A percentile compares a stretch with the other conserved stretches of the same genome.
Conservation (phyloP, 2,329 filamentous ascomycete species). For the Alternaria dauci region DNA sequence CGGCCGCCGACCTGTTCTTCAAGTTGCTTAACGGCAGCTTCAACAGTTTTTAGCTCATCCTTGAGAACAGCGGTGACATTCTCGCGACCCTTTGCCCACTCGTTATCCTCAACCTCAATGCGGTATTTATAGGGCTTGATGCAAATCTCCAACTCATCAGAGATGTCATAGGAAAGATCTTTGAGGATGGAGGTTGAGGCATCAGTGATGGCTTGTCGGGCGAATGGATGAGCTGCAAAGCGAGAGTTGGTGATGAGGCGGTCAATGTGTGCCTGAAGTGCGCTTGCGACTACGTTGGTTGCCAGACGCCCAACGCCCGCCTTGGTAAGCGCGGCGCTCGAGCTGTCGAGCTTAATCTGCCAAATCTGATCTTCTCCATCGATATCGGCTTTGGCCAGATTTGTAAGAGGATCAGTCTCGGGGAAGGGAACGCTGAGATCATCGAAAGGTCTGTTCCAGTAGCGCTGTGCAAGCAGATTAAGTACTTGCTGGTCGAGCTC, state of each 20-base stretch:
- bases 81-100: conserved; percentile 86
- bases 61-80: conserved; percentile 84
- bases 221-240: conserved; percentile 90
- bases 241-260: conserved; percentile 79
- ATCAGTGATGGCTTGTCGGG: conserved; percentile 89
- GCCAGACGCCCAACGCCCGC: conserved; percentile 91
- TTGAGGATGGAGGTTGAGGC: conserved; percentile 89
- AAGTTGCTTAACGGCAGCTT: conserved; percentile 76
- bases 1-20: conserved; percentile 82
- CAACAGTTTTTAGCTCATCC: conserved; percentile 84
- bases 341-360: conserved; percentile 93
- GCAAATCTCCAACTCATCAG: conserved; percentile 97
- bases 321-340: conserved; percentile 88
- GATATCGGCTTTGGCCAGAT: conserved; percentile 84
- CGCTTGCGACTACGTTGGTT: conserved; percentile 86
- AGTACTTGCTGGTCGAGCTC: conserved; percentile 95
- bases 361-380: conserved; percentile 79
- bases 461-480: conserved; percentile 88
- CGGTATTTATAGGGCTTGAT: conserved; percentile 99
- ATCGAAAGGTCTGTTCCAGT: conserved; percentile 97
- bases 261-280: conserved; percentile 87
- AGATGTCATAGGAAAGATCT: conserved; percentile 95
- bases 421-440: conserved; percentile 73
- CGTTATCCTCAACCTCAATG: conserved; percentile 89
- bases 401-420: conserved; percentile 76